A percentile compares a stretch with the other conserved stretches of the same genome.
These are phyloP conservation scores for Tolypocladium tropicale DNA, from an alignment of 2,329 filamentous ascomycete genomes.

Conservation along the genomic window DNA sequence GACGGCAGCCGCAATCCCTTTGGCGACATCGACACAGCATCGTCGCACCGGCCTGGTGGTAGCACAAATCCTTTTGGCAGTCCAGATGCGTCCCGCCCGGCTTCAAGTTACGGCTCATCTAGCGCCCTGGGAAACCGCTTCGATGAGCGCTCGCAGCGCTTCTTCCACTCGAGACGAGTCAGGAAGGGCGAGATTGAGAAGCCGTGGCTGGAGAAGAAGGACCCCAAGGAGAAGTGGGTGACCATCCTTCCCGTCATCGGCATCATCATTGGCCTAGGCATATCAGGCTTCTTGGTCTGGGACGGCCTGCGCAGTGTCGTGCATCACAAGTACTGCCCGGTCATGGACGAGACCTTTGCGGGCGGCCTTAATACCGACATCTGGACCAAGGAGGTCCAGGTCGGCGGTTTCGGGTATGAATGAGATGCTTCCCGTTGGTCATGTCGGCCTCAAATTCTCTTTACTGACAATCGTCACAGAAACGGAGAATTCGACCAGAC, in stretches of 20 bases:
- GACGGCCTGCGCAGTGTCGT: constrained; percentile 63
- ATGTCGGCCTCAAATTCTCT: background rate
- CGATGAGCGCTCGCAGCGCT: constrained; percentile 35
- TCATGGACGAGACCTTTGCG: constrained; percentile 57
- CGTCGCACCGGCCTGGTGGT: constrained; percentile 18
- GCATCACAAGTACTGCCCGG: constrained; percentile 61
- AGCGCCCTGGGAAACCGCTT: constrained; percentile 25
- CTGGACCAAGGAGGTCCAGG: constrained; percentile 66
- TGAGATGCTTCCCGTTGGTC: too few species aligned
- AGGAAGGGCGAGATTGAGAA: constrained; percentile 64
- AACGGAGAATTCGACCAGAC: constrained; percentile 78
- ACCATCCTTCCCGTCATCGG: constrained; percentile 70
- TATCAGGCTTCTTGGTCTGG: constrained; percentile 65
- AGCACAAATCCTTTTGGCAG: constrained; percentile 35
- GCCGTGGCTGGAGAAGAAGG: constrained; percentile 64
- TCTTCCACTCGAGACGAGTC: constrained; percentile 66
- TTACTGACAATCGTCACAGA: constrained; percentile 26
- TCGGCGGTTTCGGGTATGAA: constrained; percentile 68
- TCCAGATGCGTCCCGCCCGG: constrained; percentile 32
- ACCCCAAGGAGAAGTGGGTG: constrained; percentile 78
- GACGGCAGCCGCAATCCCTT: constrained; percentile 29
- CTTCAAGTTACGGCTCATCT: constrained; percentile 36
- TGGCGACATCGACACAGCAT: constrained; percentile 26
- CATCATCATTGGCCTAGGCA: constrained; percentile 54
- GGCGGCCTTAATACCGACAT: constrained; percentile 46